Percentiles rank a stretch among this genome's conserved stretches.
Evolutionary conservation across 2,329 filamentous ascomycete species (phyloP).

Genomic region (Graphilbum sp.): DNA sequence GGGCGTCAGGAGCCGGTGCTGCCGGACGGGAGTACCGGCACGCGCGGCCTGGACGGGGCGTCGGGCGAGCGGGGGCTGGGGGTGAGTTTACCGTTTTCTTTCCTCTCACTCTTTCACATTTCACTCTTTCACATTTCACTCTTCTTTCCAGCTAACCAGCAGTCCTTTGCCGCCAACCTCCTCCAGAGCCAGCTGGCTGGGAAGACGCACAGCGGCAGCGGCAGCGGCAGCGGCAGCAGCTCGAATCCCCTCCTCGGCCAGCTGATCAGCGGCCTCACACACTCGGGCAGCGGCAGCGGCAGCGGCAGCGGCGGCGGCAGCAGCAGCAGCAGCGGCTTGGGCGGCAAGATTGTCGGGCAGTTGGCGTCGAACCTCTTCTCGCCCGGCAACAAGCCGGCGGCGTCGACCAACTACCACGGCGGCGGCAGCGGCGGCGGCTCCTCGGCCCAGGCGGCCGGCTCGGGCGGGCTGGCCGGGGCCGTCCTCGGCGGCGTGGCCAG

Average conservation of each 20-base stretch:
- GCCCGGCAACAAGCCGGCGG: slow-evolving; percentile 28
- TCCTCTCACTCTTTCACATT: neutral
- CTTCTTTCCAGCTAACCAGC: slow-evolving; percentile 6
- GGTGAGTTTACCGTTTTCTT: slow-evolving; percentile 34
- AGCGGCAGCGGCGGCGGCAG: slow-evolving; percentile 19
- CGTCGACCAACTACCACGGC: slow-evolving; percentile 32
- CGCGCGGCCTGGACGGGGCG: slow-evolving; percentile 23
- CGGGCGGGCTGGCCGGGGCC: slow-evolving; percentile 32
- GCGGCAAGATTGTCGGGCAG: slow-evolving; percentile 39
- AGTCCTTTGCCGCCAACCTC: slow-evolving; percentile 46
- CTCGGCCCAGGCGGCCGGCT: slow-evolving; percentile 19
- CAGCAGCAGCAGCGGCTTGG: slow-evolving; percentile 18
- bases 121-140: neutral
- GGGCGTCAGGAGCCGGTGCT: slow-evolving; percentile 43
- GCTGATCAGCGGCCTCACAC: slow-evolving; percentile 26
- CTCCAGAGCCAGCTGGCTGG: slow-evolving; percentile 28
- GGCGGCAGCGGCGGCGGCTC: slow-evolving; percentile 12
- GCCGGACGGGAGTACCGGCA: slow-evolving; percentile 21
- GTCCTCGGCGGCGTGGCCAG: slow-evolving; percentile 38
- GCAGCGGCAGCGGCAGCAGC: slow-evolving; percentile 17
- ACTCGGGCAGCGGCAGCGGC: slow-evolving; percentile 14
- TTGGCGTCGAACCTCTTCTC: slow-evolving; percentile 39
- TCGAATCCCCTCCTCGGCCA: slow-evolving; percentile 27
- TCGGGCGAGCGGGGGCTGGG: slow-evolving; percentile 42
- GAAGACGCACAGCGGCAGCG: slow-evolving; percentile 21